A percentile compares a stretch with the other conserved stretches of the same genome.
Conservation (phyloP, 306 rosid species). For the Ziziphus jujuba region DNA sequence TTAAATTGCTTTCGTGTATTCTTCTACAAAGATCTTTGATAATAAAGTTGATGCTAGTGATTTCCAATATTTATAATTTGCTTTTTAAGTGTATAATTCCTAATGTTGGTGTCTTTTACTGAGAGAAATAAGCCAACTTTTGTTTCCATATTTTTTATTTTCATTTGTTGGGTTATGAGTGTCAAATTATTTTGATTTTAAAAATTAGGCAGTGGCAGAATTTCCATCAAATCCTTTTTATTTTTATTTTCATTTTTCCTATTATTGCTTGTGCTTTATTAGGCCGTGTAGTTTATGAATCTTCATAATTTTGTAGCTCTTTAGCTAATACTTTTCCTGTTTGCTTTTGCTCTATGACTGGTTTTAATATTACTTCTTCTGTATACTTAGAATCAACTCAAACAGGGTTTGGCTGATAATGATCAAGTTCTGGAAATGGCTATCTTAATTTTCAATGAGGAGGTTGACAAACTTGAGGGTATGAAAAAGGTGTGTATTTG, state of each 20-base stretch:
- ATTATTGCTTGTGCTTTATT: background rate
- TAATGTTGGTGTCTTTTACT: too few species aligned
- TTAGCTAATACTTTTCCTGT: conserved; percentile 2
- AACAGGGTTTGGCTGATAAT: conserved; percentile 59
- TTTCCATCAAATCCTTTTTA: conserved; percentile 12
- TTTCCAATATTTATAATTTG: too few species aligned
- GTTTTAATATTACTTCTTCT: conserved; percentile 18
- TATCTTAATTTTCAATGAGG: conserved; percentile 78
- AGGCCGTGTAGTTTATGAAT: background rate
- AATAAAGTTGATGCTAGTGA: too few species aligned
- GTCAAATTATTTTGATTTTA: too few species aligned
- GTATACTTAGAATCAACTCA: conserved; percentile 61
- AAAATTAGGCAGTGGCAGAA: too few species aligned
- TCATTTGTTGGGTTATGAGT: too few species aligned
- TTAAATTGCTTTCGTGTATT: too few species aligned
- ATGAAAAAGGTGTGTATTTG: conserved; percentile 57
- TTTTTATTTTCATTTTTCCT: background rate
- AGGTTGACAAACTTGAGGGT: conserved; percentile 56
- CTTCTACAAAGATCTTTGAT: too few species aligned
- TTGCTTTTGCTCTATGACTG: conserved; percentile 29
- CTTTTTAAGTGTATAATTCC: too few species aligned
- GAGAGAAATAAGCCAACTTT: too few species aligned
- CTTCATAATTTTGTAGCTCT: background rate
- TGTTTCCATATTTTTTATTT: too few species aligned
- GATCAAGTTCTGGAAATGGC: conserved; percentile 81